phyloP scores from a whole-genome alignment of 495 filamentous ascomycete species.

The Neurospora sp. region DNA sequence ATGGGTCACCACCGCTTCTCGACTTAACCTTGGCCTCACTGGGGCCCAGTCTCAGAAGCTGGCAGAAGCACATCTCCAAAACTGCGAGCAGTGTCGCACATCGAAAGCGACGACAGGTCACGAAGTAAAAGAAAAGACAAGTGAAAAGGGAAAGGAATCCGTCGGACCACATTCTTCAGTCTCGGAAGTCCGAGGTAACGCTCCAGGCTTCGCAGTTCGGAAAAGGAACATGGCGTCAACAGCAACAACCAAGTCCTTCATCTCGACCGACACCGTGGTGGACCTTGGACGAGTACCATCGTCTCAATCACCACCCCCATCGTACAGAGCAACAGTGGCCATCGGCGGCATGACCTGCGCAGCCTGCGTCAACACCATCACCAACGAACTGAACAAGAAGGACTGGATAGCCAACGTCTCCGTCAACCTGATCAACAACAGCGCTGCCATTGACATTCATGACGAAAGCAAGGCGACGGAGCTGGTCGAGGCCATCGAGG shows the following conservation, averaged over 20 bases:
- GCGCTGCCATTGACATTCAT: constrained; percentile 53
- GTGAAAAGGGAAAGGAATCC: background rate
- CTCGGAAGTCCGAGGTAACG: background rate
- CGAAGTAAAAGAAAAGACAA: background rate
- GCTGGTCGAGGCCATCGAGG: constrained; percentile 64
- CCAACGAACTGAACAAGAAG: constrained; percentile 50
- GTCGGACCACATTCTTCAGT: background rate
- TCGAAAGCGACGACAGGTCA: background rate
- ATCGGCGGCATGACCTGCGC: constrained; percentile 83
- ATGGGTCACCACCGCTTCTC: constrained; percentile 16
- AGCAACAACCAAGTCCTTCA: constrained; percentile 8
- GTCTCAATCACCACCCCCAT: background rate
- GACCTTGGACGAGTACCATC: background rate
- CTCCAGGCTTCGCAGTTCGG: background rate
- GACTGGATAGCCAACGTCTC: constrained; percentile 52
- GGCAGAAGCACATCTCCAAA: constrained; percentile 17
- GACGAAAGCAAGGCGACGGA: constrained; percentile 40
- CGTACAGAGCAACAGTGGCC: constrained; percentile 51
- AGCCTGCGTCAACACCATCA: constrained; percentile 61
- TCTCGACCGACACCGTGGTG: constrained; percentile 15
- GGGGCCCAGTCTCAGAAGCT: constrained; percentile 6
- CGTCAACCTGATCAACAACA: constrained; percentile 65
- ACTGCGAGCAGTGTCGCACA: constrained; percentile 25
- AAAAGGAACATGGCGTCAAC: constrained; percentile 8
- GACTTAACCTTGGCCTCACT: background rate